Evolutionary conservation across 345 rosid genomes (phyloP), one percentile per base, ranked within the genome.

Genomic region (Sisymbrium altissimum): DNA sequence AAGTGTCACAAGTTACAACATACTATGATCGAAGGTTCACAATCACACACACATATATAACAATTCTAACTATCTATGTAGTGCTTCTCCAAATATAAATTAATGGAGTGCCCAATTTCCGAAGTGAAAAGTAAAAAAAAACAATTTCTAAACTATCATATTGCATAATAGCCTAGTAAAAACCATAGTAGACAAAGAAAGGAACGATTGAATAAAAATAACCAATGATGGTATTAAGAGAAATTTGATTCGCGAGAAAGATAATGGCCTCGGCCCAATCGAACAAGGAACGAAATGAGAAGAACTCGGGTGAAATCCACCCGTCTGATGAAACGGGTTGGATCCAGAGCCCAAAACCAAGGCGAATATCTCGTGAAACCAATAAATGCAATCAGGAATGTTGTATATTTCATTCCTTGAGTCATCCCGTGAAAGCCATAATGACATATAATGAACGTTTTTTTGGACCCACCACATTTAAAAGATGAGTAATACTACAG

Each of bases 381-480:
- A 71, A 57, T 71, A 77, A 77, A 77, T 77, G 80, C 66, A 27
- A 32, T 52, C 53, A 23, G 46, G 44, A 32, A 13, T 71, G 60
- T 32, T 50, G 43, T 67, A 9, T 50, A 60, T 59, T 77, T 39
- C 32, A 11, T 36, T 56, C 46, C 75, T 57, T 66, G 76, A 77
- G 54, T 48, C 56, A 70, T 77, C 80, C 72, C 80, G 80, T 77
- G 80, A 77, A 45, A 77, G 46, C 36, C 76, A 71, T 77, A 36
- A 77, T 48, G 71, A 44, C 60, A 70, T 59, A 17, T 15, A 50
- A 13, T 15, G 32, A 60, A 59, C 73, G 62, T 57, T 58, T 23
- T 30, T 29, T 6, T 30, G 67, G 75, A 61, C 74, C 66, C 75
- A 58, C 56, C n/a, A 52, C 40, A 52, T 30, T 15, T 33, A 4